phyloP scores from a whole-genome alignment of 2,329 filamentous ascomycete genomes.

The Cordyceps militaris region DNA sequence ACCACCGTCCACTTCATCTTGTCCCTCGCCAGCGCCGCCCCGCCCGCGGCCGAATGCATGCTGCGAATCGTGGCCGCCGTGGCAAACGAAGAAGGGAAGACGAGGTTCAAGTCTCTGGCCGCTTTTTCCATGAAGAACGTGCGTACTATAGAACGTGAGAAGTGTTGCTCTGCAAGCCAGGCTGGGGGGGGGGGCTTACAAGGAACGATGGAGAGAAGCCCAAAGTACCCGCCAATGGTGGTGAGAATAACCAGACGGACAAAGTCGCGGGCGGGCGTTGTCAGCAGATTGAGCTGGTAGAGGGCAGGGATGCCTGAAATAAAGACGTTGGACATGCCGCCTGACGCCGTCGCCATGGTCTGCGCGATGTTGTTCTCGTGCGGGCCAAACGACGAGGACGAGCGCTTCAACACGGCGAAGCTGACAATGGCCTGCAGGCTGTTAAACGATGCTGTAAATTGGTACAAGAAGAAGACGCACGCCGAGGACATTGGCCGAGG shows the following conservation, averaged over 20 bases:
- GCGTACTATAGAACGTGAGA: not conserved
- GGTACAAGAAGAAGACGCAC: not conserved
- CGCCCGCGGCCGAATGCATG: conserved; percentile 11
- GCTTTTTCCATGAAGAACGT: conserved; percentile 8
- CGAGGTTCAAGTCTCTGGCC: conserved; percentile 7
- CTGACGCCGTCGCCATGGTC: conserved; percentile 9
- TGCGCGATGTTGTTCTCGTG: conserved; percentile 15
- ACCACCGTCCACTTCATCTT: conserved; percentile 12
- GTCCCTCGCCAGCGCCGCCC: not conserved
- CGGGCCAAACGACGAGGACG: conserved; percentile 4
- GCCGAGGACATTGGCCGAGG: conserved; percentile 3
- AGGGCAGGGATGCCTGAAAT: conserved; percentile 15
- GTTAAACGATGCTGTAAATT: not conserved
- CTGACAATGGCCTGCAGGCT: conserved; percentile 4
- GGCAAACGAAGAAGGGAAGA: conserved; percentile 11
- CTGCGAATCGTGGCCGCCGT: conserved; percentile 11
- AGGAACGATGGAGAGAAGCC: conserved; percentile 6
- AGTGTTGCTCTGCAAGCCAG: not conserved
- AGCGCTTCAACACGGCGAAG: conserved; percentile 1
- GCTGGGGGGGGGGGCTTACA: not conserved
- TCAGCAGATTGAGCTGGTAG: conserved; percentile 13
- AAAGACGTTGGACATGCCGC: conserved; percentile 13
- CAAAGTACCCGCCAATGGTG: conserved; percentile 10
- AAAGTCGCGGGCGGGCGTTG: conserved; percentile 6
- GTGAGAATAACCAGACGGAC: conserved; percentile 4